Conservation (phyloP, 495 filamentous ascomycete species). For the Aspergillus cavernicola region DNA sequence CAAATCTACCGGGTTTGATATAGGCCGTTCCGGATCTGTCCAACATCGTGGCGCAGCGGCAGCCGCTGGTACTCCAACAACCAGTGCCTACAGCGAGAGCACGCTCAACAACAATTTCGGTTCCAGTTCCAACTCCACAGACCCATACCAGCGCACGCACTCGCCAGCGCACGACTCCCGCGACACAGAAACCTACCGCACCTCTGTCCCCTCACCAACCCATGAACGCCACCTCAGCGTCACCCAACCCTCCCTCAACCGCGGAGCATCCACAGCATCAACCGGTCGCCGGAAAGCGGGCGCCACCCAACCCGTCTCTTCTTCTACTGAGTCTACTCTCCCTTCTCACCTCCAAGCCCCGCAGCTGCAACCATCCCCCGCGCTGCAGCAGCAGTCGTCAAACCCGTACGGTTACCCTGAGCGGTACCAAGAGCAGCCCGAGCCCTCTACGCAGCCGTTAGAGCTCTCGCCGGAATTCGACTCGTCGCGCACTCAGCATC, state of each 20-base stretch:
- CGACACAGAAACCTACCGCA: slow-evolving; percentile 25
- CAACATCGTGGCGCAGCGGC: slow-evolving; percentile 31
- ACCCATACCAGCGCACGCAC: slow-evolving; percentile 38
- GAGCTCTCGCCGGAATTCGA: slow-evolving; percentile 12
- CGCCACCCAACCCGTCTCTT: slow-evolving; percentile 12
- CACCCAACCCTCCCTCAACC: slow-evolving; percentile 27
- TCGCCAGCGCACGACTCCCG: slow-evolving; percentile 27
- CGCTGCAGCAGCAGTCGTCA: background rate
- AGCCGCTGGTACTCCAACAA: background rate
- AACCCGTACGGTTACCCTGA: slow-evolving; percentile 15
- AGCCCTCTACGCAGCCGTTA: slow-evolving; percentile 11
- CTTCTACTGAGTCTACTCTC: slow-evolving; percentile 13
- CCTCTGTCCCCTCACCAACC: slow-evolving; percentile 24
- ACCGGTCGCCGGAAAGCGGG: slow-evolving; percentile 41
- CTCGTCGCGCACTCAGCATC: background rate
- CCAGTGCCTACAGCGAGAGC: slow-evolving; percentile 32
- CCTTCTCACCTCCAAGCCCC: slow-evolving; percentile 3
- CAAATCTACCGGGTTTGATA: slow-evolving; percentile 37
- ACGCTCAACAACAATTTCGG: slow-evolving; percentile 41
- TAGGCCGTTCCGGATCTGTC: slow-evolving; percentile 26
- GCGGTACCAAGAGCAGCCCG: slow-evolving; percentile 10
- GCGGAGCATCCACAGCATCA: slow-evolving; percentile 38
- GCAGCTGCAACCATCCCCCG: background rate
- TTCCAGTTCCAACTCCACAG: slow-evolving; percentile 31
- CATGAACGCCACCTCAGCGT: slow-evolving; percentile 23